Conservation (phyloP, 495 filamentous ascomycete genomes). For the Aspergillus baeticus region DNA sequence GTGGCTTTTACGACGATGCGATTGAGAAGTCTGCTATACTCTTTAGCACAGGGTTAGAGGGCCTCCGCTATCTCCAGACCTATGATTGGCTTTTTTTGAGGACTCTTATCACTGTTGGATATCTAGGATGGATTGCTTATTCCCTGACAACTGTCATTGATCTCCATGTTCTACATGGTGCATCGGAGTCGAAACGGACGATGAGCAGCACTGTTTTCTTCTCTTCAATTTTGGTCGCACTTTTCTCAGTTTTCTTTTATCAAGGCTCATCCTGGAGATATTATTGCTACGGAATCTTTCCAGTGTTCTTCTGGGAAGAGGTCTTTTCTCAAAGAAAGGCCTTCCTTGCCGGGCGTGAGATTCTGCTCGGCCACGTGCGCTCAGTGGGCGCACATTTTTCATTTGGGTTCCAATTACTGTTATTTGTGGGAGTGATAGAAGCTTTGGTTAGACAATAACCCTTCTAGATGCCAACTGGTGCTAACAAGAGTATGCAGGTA, state of each 20-base stretch:
- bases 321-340: slow-evolving; percentile 78
- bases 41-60: slow-evolving; percentile 74
- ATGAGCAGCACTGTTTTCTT: slow-evolving; percentile 63
- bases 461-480: slow-evolving; percentile 3
- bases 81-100: slow-evolving; percentile 98
- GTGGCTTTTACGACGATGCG: slow-evolving; percentile 65
- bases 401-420: slow-evolving; percentile 56
- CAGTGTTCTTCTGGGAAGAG: slow-evolving; percentile 95
- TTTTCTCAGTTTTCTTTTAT: slow-evolving; percentile 77
- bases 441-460: slow-evolving; percentile 64
- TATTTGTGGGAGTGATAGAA: slow-evolving; percentile 73
- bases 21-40: slow-evolving; percentile 74
- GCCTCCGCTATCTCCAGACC: slow-evolving; percentile 91
- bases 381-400: slow-evolving; percentile 53
- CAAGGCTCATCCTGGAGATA: slow-evolving; percentile 82
- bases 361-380: slow-evolving; percentile 66
- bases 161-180: slow-evolving; percentile 79
- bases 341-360: slow-evolving; percentile 62
- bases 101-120: slow-evolving; percentile 88
- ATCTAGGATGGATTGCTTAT: slow-evolving; percentile 95
- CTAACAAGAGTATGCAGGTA: slow-evolving; percentile 42
- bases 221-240: slow-evolving; percentile 65
- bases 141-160: slow-evolving; percentile 90
- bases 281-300: slow-evolving; percentile 90
- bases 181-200: slow-evolving; percentile 63